phyloP scores from a whole-genome alignment of 176 grass and related monocot genomes.

The Thalia dealbata region DNA sequence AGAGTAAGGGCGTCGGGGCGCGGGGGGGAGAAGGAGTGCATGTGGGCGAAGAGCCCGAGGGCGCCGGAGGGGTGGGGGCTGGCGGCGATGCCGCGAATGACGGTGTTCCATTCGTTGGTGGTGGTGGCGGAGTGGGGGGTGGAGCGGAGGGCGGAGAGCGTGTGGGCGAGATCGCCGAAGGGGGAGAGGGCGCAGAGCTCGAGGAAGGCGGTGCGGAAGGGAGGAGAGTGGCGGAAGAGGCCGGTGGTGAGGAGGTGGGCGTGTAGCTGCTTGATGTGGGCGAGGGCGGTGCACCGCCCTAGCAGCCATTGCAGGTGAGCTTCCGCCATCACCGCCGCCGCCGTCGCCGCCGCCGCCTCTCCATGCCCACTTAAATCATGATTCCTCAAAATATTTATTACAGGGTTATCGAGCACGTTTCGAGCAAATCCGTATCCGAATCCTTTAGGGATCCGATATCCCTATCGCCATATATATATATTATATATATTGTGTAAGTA shows the following conservation, averaged over 20 bases:
- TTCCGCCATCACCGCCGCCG: not conserved
- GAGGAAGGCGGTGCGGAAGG: slow-evolving; percentile 28
- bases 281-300: slow-evolving; percentile 29
- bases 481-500: too few relatives aligned
- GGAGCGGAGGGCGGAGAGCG: slow-evolving; percentile 38
- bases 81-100: slow-evolving; percentile 46
- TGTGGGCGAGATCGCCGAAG: slow-evolving; percentile 38
- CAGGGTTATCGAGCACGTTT: too few relatives aligned
- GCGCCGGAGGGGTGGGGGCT: slow-evolving; percentile 34
- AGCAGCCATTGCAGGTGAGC: slow-evolving; percentile 32
- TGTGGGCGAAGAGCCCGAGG: slow-evolving; percentile 43
- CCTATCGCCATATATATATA: too few relatives aligned
- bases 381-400: too few relatives aligned
- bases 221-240: slow-evolving; percentile 45
- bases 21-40: slow-evolving; percentile 19
- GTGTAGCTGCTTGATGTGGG: slow-evolving; percentile 59
- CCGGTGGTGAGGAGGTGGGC: slow-evolving; percentile 49
- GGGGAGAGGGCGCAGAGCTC: slow-evolving; percentile 29
- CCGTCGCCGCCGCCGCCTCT: too few relatives aligned
- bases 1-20: slow-evolving; percentile 75
- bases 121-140: slow-evolving; percentile 33
- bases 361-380: too few relatives aligned
- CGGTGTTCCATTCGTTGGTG: slow-evolving; percentile 69
- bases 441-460: too few relatives aligned
- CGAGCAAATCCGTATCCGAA: too few relatives aligned